phyloP scores from a whole-genome alignment of 1,284 basidiomycete genomes.

The Thecaphora thlaspeos region DNA sequence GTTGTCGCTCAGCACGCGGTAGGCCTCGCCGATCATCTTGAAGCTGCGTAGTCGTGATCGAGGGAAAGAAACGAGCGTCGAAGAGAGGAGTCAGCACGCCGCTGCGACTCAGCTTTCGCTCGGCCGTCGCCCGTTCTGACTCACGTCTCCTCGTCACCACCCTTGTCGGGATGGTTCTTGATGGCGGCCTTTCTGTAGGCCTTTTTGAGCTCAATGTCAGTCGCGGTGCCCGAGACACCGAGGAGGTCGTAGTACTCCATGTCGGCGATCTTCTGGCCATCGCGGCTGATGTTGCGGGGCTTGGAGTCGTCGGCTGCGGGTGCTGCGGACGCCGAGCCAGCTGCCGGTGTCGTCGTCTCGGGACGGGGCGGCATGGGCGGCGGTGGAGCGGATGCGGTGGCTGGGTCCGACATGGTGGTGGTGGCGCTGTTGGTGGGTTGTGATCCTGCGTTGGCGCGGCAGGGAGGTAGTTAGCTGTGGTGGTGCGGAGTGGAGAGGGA shows the following conservation, averaged over 20 bases:
- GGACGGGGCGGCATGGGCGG: no score
- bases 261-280: constrained; percentile 54
- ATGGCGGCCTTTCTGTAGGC: constrained; percentile 93
- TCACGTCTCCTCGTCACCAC: constrained; percentile 53
- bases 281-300: constrained; percentile 47
- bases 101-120: no score
- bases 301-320: constrained; percentile 16
- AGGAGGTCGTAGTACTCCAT: constrained; percentile 59
- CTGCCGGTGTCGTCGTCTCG: constrained; percentile 1
- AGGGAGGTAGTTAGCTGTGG: no score
- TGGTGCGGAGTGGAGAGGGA: no score
- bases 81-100: no score
- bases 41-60: neutral
- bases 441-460: neutral
- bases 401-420: constrained; percentile 26
- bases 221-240: constrained; percentile 51
- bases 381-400: constrained; percentile 14
- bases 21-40: constrained; percentile 65
- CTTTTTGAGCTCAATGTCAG: constrained; percentile 82
- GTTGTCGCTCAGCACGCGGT: constrained; percentile 60
- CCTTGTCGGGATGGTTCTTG: constrained; percentile 67
- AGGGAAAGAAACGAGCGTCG: no score
- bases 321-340: neutral
- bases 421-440: neutral
- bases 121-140: no score